phyloP scores from a whole-genome alignment of 148 eudicot species.

The Agrostemma githago region DNA sequence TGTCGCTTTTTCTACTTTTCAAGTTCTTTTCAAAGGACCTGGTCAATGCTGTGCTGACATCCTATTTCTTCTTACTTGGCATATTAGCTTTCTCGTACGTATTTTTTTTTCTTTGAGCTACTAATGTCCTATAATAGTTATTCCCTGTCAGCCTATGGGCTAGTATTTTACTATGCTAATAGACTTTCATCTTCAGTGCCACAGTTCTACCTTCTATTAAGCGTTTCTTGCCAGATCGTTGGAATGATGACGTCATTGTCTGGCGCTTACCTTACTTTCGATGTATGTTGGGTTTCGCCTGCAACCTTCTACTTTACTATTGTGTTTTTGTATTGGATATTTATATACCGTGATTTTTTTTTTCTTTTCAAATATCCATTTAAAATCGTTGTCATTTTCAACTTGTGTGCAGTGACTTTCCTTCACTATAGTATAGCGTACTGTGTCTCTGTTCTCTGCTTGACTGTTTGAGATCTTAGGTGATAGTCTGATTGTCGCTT shows the following conservation, averaged over 20 bases:
- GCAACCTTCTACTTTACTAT: slow-evolving; percentile 12
- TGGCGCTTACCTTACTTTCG: slow-evolving; percentile 83
- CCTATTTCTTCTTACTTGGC: slow-evolving; percentile 91
- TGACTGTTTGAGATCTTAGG: not conserved
- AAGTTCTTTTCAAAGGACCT: slow-evolving; percentile 91
- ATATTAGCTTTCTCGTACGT: slow-evolving; percentile 91
- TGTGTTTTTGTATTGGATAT: not conserved
- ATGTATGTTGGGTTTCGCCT: slow-evolving; percentile 38
- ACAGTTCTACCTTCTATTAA: slow-evolving; percentile 78
- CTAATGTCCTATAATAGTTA: not conserved
- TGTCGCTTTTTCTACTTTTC: slow-evolving; percentile 87
- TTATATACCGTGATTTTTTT: not conserved
- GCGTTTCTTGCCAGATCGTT: slow-evolving; percentile 67
- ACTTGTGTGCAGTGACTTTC: not conserved
- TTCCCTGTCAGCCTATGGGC: not conserved
- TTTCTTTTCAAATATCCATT: not conserved
- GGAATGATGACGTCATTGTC: slow-evolving; percentile 74
- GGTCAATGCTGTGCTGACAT: slow-evolving; percentile 89
- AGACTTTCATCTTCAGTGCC: slow-evolving; percentile 47
- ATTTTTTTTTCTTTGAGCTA: not conserved
- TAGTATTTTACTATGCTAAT: not conserved
- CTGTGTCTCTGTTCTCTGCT: not conserved
- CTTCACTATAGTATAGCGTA: not conserved
- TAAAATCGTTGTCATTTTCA: not conserved
- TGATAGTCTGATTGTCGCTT: not conserved